Conservation (phyloP, 78 protist species). For the Trichosphaerium sp. region DNA sequence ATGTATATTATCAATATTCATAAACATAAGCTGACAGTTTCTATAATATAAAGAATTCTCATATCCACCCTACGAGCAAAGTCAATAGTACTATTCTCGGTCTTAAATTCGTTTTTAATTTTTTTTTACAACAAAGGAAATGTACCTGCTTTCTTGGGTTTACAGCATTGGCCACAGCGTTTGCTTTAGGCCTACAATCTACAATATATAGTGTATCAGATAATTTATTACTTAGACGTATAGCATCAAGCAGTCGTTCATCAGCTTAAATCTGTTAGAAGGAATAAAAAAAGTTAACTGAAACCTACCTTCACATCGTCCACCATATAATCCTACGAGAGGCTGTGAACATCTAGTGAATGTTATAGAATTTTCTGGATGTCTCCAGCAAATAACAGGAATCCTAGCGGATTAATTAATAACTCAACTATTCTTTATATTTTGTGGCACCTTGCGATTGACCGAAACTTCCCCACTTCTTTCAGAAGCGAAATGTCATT, state of each 20-base stretch:
- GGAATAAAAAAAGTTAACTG: too few species aligned
- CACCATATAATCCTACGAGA: slow-evolving; percentile 15
- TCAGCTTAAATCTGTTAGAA: too few species aligned
- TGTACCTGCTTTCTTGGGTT: too few species aligned
- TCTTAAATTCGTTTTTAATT: too few species aligned
- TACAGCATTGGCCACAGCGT: slow-evolving; percentile 56
- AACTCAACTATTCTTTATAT: slow-evolving; percentile 25
- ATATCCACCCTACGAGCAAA: slow-evolving; percentile 36
- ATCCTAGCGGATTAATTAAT: not conserved
- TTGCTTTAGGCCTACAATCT: slow-evolving; percentile 73
- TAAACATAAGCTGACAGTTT: not conserved
- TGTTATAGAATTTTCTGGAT: not conserved
- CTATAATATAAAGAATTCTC: slow-evolving; percentile 8
- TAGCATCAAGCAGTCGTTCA: too few species aligned
- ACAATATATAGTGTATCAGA: slow-evolving; percentile 42
- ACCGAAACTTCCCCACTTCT: slow-evolving; percentile 30
- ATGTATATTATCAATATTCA: slow-evolving; percentile 65
- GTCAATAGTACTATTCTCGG: too few species aligned
- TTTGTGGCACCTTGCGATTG: slow-evolving; percentile 19
- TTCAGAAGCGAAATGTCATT: slow-evolving; percentile 32
- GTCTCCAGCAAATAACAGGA: not conserved
- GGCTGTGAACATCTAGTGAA: slow-evolving; percentile 35
- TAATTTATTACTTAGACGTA: too few species aligned
- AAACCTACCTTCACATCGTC: not conserved
- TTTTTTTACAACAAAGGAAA: too few species aligned